Percentiles rank a stretch among this genome's conserved stretches.
Conservation (phyloP, 257 asterid species). For the Solanum appendiculatum region DNA sequence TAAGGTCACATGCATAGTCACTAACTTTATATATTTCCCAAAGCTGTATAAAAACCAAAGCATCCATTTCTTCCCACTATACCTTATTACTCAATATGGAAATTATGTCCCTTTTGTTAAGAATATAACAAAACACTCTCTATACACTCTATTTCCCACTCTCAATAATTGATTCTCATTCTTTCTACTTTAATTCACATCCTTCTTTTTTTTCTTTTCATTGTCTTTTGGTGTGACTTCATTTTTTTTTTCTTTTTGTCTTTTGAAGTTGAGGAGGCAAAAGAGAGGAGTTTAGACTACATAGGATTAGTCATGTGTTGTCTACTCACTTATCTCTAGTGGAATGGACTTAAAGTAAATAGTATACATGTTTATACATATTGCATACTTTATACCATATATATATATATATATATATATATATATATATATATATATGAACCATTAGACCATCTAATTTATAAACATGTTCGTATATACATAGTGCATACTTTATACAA, state of each 20-base stretch:
- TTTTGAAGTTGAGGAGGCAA: not conserved
- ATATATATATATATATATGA: too few relatives aligned
- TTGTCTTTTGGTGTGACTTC: not conserved
- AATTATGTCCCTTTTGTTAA: not conserved
- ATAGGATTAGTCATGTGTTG: not conserved
- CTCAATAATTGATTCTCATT: slow-evolving; percentile 6
- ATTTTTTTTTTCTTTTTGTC: not conserved
- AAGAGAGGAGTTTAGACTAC: not conserved
- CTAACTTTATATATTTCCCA: not conserved
- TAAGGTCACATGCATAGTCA: slow-evolving; percentile 4
- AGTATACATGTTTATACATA: not conserved
- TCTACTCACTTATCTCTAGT: not conserved
- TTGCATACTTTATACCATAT: too few relatives aligned
- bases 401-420: too few relatives aligned
- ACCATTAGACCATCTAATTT: not conserved
- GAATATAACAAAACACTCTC: not conserved
- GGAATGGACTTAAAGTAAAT: not conserved
- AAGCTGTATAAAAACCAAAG: not conserved
- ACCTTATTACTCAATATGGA: not conserved
- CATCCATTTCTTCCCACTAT: slow-evolving; percentile 1
- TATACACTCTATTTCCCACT: not conserved
- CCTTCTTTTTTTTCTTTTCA: not conserved
- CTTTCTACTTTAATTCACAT: not conserved
- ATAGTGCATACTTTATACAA: not conserved
- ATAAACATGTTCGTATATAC: too few relatives aligned